Base-by-base conservation (phyloP, 164 flowering plant species). In the Buxus sempervirens region DNA sequence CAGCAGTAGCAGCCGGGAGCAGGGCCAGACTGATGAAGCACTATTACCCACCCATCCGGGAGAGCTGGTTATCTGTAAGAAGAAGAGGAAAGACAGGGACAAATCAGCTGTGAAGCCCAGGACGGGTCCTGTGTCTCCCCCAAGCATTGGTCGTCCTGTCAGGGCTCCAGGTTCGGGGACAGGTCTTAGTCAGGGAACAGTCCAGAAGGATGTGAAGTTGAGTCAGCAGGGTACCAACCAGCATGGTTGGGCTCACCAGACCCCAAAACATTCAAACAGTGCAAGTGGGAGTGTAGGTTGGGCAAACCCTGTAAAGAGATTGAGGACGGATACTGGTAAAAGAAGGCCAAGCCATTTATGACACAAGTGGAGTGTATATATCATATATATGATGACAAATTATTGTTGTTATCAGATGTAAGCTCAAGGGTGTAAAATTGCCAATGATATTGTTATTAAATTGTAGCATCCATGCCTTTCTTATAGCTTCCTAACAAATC, bases 271-370 rank as follows among this genome's bases (percentile, higher is more conserved):
- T 54, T 61, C 66, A 38, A 79, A 72, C 57, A 75, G 72, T 25
- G 68, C 83, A 1, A 21, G 16, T 23, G 60, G 60, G 42, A 65
- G 57, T 26, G 83, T 82, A 41, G 88, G 92, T 22, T 95, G 98
- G 98, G 94, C 98, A 15, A 92, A 89, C 72, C 97, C 97, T 54
- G 98, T 95, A 38, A 95, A 95, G 86, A 82, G 93, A 72, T 72
- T 85, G 87, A 84, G 98, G 70, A 87, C 98, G 60, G 98, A 89
- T 81, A 67, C 90, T 53, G 97, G 93, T 53, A 95, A 85, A 76
- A 82, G 98, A 72, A 82, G 98, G 76, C 95, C 92, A 5, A 92
- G 90, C 82, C 90, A 89, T 80, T 77, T 87, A 69, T 91, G 85
- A 89, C 45, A 63, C 65, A 48, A 64, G 51, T 60, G 21, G 58